These are phyloP conservation scores for Chamaenerion angustifolium DNA, from an alignment of 345 rosid genomes.

Conservation along the genomic window DNA sequence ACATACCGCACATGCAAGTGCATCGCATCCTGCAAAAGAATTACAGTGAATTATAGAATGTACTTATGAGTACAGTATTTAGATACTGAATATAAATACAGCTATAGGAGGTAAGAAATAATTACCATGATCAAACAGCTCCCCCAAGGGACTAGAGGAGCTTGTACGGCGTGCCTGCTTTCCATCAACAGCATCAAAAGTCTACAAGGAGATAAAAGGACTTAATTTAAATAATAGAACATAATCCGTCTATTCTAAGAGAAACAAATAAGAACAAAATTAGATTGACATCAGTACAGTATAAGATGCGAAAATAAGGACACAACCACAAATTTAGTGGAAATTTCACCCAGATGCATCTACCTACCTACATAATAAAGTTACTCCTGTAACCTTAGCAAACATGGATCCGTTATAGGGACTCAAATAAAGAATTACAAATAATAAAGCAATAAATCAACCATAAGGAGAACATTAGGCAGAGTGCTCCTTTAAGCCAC, in stretches of 20 bases:
- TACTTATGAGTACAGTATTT: not conserved
- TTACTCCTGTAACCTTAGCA: too few relatives aligned
- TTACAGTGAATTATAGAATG: not conserved
- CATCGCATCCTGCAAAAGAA: slow-evolving; percentile 84
- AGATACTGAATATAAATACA: not conserved
- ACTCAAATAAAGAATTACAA: too few relatives aligned
- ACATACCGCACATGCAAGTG: slow-evolving; percentile 97
- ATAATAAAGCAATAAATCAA: too few relatives aligned
- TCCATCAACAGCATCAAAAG: slow-evolving; percentile 98
- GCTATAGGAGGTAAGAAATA: slow-evolving; percentile 3
- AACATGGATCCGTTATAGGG: too few relatives aligned
- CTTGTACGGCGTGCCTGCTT: slow-evolving; percentile 94
- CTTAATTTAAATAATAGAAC: too few relatives aligned
- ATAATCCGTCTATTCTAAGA: not conserved
- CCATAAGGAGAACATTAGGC: too few relatives aligned
- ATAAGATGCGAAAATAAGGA: too few relatives aligned
- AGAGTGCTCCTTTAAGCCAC: too few relatives aligned
- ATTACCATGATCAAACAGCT: slow-evolving; percentile 90
- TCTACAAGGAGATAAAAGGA: slow-evolving; percentile 25
- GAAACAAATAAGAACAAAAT: not conserved
- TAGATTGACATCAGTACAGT: too few relatives aligned
- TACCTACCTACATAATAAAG: too few relatives aligned
- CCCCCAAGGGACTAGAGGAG: slow-evolving; percentile 84
- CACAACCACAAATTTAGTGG: too few relatives aligned
- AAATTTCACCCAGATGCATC: too few relatives aligned